Evolutionary conservation across 2,329 filamentous ascomycete genomes (phyloP).

Genomic region (Scopulariopsis brevicaulis): DNA sequence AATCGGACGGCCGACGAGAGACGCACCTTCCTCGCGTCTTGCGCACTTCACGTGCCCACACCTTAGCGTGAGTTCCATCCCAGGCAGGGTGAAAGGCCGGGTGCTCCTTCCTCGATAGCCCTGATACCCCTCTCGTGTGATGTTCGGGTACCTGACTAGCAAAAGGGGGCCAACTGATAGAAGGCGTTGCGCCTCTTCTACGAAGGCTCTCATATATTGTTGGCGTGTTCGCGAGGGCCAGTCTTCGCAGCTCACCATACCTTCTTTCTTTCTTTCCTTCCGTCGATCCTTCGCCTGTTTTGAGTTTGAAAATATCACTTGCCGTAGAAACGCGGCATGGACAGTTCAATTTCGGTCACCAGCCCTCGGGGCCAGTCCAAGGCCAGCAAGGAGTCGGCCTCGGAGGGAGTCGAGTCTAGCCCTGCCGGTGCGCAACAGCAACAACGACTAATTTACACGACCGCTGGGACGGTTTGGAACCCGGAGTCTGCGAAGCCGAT

Average conservation of each 20-base stretch:
- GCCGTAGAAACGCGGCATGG: neutral
- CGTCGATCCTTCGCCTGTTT: neutral
- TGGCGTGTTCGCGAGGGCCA: neutral
- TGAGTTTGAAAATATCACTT: neutral
- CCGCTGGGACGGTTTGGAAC: constrained; percentile 44
- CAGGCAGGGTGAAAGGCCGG: neutral
- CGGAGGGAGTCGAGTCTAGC: neutral
- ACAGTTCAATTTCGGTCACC: neutral
- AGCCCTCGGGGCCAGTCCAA: neutral
- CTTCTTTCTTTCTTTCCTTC: constrained; percentile 1
- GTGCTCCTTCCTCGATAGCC: neutral
- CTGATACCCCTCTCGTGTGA: neutral
- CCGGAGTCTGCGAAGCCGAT: constrained; percentile 31
- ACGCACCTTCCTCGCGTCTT: neutral
- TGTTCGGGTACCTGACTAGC: neutral
- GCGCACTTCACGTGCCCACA: neutral
- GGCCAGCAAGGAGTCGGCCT: neutral
- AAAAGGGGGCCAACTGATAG: neutral
- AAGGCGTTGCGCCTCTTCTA: neutral
- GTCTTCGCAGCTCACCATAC: neutral
- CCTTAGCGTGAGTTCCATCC: neutral
- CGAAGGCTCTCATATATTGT: neutral
- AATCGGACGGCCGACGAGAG: neutral
- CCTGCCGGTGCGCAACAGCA: neutral
- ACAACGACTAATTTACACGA: constrained; percentile 35